These are phyloP conservation scores for Kandelia obovata DNA, from an alignment of 345 rosid genomes.

Conservation along the genomic window DNA sequence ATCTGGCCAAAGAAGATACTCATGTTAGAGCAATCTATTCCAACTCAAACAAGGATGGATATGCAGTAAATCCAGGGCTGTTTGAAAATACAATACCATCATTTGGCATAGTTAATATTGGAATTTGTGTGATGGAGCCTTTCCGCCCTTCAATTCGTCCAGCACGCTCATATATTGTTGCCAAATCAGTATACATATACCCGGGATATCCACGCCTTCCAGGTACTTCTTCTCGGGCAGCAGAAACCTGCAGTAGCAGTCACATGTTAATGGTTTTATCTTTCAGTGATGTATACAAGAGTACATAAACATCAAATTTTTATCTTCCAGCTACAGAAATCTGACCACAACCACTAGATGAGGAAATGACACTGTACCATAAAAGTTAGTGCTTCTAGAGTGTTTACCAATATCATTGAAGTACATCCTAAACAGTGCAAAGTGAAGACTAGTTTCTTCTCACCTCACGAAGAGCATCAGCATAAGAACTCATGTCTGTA, in stretches of 20 bases:
- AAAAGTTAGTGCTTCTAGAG: not conserved
- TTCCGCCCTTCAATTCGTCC: constrained; percentile 96
- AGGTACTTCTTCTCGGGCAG: constrained; percentile 99
- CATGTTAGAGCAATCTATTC: constrained; percentile 1
- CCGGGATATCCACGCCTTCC: constrained; percentile 99
- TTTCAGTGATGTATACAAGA: too few relatives aligned
- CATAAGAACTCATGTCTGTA: constrained; percentile 97
- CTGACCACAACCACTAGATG: too few relatives aligned
- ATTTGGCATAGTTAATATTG: constrained; percentile 98
- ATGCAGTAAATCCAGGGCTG: not conserved
- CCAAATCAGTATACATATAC: constrained; percentile 99
- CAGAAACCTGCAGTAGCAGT: constrained; percentile 73
- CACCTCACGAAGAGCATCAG: constrained; percentile 99
- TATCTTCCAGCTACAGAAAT: too few relatives aligned
- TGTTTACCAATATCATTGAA: not conserved
- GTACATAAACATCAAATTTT: too few relatives aligned
- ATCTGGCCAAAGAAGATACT: constrained; percentile 41
- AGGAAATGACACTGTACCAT: too few relatives aligned
- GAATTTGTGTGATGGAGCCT: constrained; percentile 98
- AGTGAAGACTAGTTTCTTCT: not conserved
- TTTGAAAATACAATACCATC: constrained; percentile 54
- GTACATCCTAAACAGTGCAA: not conserved
- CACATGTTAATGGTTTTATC: constrained; percentile 1
- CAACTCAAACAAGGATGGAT: constrained; percentile 4
- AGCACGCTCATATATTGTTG: constrained; percentile 95